Conservation (phyloP, 140 eudicot species). For the Erigeron philadelphicus region DNA sequence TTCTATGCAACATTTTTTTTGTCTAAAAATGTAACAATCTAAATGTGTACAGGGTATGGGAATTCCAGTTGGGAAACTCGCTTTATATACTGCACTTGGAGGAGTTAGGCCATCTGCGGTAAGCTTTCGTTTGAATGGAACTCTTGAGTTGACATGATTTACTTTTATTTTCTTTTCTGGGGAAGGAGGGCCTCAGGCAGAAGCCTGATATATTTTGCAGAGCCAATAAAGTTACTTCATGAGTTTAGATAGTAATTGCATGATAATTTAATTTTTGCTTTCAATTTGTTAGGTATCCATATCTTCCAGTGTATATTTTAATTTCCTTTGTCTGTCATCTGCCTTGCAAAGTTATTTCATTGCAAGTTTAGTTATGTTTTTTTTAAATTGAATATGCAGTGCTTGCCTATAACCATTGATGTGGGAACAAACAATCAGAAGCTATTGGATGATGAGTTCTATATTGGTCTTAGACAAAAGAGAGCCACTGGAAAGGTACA, state of each 20-base stretch:
- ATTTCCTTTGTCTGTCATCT: neutral
- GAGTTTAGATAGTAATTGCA: neutral
- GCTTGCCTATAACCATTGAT: conserved; percentile 85
- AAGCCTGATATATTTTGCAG: no score
- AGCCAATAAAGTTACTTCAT: neutral
- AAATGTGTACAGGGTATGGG: conserved; percentile 77
- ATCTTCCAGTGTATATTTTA: neutral
- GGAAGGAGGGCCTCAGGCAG: no score
- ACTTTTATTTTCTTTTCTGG: no score
- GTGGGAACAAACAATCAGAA: conserved; percentile 84
- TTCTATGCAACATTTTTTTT: neutral
- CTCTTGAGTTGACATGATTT: no score
- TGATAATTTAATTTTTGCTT: conserved; percentile 1
- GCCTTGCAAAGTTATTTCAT: neutral
- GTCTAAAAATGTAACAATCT: neutral
- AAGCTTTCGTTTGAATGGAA: conserved; percentile 31
- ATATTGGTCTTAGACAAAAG: conserved; percentile 76
- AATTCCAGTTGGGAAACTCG: conserved; percentile 90
- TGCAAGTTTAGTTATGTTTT: neutral
- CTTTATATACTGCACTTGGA: conserved; percentile 87
- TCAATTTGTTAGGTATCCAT: conserved; percentile 10
- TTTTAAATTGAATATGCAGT: conserved; percentile 33
- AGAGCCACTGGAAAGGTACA: conserved; percentile 83
- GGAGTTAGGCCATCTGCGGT: conserved; percentile 96
- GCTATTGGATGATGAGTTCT: conserved; percentile 73